phyloP scores from a whole-genome alignment of 2,329 filamentous ascomycete species.

The Blumeriella jaapii region DNA sequence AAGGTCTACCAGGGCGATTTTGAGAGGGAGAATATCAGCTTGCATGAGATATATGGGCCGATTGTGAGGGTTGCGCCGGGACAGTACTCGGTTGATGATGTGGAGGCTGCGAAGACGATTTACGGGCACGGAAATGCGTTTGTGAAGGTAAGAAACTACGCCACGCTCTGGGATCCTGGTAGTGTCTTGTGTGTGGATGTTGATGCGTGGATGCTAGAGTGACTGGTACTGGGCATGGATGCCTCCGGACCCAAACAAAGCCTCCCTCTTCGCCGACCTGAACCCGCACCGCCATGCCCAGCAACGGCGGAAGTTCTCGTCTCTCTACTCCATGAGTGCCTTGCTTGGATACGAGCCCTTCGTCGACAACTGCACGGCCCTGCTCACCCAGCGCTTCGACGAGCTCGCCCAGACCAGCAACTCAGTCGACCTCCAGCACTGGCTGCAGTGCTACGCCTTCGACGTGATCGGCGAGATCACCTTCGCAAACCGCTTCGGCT shows the following conservation, averaged over 20 bases:
- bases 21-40: constrained; percentile 29
- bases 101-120: constrained; percentile 30
- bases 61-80: constrained; percentile 38
- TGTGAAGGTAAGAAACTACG: constrained; percentile 19
- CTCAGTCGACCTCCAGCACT: constrained; percentile 31
- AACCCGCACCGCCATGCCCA: constrained; percentile 30
- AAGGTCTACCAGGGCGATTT: constrained; percentile 30
- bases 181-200: no score
- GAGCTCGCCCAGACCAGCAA: constrained; percentile 27
- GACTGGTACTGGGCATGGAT: constrained; percentile 22
- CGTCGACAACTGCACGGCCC: constrained; percentile 35
- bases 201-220: no score
- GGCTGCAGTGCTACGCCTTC: constrained; percentile 38
- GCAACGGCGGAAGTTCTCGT: constrained; percentile 31
- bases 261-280: constrained; percentile 27
- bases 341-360: constrained; percentile 38
- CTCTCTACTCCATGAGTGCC: constrained; percentile 36
- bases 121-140: constrained; percentile 33
- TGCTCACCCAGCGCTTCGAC: constrained; percentile 30
- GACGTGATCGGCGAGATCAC: constrained; percentile 42
- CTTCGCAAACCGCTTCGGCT: constrained; percentile 31
- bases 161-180: no score
- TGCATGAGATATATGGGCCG: constrained; percentile 32
- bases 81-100: constrained; percentile 35
- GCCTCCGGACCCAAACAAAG: constrained; percentile 11